Conservation (phyloP, 306 rosid genomes). For the Prunus armeniaca region DNA sequence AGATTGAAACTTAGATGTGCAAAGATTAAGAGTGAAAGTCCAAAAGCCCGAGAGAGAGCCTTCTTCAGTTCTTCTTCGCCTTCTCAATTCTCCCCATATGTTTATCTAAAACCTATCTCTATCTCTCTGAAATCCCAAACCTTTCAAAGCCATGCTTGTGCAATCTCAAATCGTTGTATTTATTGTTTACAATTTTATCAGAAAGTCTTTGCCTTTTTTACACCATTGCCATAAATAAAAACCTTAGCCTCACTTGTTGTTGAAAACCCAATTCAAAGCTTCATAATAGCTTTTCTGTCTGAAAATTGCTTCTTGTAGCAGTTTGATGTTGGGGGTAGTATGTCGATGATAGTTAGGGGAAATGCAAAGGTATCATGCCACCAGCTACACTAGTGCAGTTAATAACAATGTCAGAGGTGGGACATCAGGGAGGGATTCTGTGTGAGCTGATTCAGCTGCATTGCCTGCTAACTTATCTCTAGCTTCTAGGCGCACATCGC, state of each 20-base stretch:
- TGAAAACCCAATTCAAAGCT: conserved; percentile 24
- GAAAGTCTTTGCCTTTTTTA: neutral
- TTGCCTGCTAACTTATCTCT: no score
- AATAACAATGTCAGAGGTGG: no score
- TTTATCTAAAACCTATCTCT: conserved; percentile 26
- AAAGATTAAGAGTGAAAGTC: conserved; percentile 57
- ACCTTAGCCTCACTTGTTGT: conserved; percentile 45
- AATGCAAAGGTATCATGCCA: no score
- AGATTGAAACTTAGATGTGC: neutral
- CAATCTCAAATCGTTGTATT: neutral
- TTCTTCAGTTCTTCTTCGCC: conserved; percentile 19
- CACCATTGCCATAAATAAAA: conserved; percentile 36
- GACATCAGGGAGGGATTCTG: no score
- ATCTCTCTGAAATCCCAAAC: conserved; percentile 14
- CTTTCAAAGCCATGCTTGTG: neutral
- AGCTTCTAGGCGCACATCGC: no score
- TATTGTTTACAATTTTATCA: conserved; percentile 1
- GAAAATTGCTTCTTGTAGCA: conserved; percentile 1
- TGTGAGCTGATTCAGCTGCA: no score
- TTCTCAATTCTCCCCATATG: neutral
- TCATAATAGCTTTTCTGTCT: conserved; percentile 20
- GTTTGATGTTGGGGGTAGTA: no score
- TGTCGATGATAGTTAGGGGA: no score
- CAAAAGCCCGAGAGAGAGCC: conserved; percentile 39
- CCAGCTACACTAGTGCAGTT: no score